Conservation (phyloP, 2,329 filamentous ascomycete genomes). For the Penicillium sp. region DNA sequence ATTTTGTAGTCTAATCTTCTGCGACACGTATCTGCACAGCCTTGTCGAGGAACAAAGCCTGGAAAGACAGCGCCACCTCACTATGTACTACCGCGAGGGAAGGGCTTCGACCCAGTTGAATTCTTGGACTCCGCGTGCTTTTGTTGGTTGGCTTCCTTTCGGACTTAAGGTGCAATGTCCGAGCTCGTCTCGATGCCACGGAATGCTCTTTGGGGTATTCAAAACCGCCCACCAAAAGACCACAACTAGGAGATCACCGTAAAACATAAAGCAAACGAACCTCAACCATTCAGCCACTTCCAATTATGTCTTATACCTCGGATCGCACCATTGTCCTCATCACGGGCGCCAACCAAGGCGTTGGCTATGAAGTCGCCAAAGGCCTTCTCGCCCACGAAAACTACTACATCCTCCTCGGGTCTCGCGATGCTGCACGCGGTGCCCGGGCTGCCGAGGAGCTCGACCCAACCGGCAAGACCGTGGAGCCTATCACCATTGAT, state of each 20-base stretch:
- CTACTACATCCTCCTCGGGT: slow-evolving; percentile 14
- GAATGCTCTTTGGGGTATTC: too few species aligned
- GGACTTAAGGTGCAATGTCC: too few species aligned
- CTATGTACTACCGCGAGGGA: too few species aligned
- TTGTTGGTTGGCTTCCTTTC: too few species aligned
- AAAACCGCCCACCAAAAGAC: too few species aligned
- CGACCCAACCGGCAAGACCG: slow-evolving; percentile 5
- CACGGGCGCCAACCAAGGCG: slow-evolving; percentile 17
- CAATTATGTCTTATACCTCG: not conserved
- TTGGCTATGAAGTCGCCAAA: slow-evolving; percentile 12
- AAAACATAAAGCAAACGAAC: not conserved
- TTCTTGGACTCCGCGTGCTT: too few species aligned
- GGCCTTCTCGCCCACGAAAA: slow-evolving; percentile 5
- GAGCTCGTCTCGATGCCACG: too few species aligned
- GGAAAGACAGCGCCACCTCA: too few species aligned
- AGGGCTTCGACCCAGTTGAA: too few species aligned
- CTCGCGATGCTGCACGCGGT: slow-evolving; percentile 12
- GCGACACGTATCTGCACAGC: too few species aligned
- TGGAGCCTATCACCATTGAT: slow-evolving; percentile 38
- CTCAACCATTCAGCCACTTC: not conserved
- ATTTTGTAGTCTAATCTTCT: not conserved
- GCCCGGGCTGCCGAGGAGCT: slow-evolving; percentile 20
- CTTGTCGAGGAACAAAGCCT: too few species aligned
- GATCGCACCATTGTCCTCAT: slow-evolving; percentile 10
- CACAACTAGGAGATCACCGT: not conserved